A percentile compares a stretch with the other conserved stretches of the same genome.
These are phyloP conservation scores for Pythium scleroteichum DNA, from an alignment of 352 stramenopile genomes.

Conservation along the genomic window DNA sequence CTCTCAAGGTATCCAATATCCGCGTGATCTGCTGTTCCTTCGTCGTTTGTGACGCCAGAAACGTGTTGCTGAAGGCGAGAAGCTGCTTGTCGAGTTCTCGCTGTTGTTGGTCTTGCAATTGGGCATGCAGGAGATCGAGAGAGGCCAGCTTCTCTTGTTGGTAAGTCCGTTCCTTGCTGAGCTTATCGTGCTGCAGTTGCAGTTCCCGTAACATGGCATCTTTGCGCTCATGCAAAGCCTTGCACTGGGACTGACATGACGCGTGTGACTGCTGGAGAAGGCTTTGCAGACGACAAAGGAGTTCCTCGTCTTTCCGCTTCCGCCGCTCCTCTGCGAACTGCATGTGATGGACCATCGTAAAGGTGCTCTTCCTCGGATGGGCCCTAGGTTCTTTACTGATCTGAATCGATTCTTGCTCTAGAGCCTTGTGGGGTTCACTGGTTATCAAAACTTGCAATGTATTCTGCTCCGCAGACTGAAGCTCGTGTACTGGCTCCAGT, in stretches of 20 bases:
- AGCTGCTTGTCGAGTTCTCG: conserved; percentile 33
- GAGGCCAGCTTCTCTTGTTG: conserved; percentile 30
- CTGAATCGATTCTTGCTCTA: no score
- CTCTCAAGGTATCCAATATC: conserved; percentile 25
- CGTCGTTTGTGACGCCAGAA: conserved; percentile 27
- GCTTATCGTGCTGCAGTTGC: conserved; percentile 30
- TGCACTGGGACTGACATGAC: conserved; percentile 10
- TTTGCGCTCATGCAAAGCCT: conserved; percentile 26
- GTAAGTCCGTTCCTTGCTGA: conserved; percentile 18
- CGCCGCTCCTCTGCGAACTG: conserved; percentile 40
- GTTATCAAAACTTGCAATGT: no score
- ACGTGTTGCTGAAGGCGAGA: conserved; percentile 21
- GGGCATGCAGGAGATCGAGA: conserved; percentile 6
- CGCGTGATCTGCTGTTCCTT: conserved; percentile 34
- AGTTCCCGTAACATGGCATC: conserved; percentile 43
- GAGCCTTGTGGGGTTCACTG: no score
- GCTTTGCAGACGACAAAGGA: conserved; percentile 12
- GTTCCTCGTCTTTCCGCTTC: conserved; percentile 19
- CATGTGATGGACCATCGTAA: conserved; percentile 45
- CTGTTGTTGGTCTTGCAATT: conserved; percentile 24
- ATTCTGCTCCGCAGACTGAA: no score
- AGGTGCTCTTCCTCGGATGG: conserved; percentile 27
- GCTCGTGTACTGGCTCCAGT: no score
- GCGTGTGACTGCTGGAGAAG: conserved; percentile 17
- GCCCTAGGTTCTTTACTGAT: neutral